These are phyloP conservation scores for Sarcodon aspratus DNA, from an alignment of 768 basidiomycete genomes.

Conservation along the genomic window DNA sequence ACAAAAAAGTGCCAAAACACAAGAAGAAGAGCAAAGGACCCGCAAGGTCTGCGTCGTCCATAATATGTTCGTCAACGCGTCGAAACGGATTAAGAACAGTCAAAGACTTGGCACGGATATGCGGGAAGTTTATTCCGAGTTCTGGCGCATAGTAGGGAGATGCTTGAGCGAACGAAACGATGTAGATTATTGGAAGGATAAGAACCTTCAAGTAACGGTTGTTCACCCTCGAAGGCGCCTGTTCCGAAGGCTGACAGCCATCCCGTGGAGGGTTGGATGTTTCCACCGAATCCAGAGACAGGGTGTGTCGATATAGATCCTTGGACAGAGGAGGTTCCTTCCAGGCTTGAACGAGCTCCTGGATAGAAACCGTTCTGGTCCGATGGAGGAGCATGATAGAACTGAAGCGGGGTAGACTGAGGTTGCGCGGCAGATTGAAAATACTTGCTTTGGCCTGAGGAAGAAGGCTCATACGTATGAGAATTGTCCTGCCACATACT, in stretches of 20 bases:
- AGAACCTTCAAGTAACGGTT: conserved; percentile 87
- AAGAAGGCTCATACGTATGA: conserved; percentile 45
- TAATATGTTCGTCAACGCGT: conserved; percentile 79
- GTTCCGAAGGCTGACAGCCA: conserved; percentile 98
- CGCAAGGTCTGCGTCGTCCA: conserved; percentile 98
- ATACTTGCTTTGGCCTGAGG: conserved; percentile 44
- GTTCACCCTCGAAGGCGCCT: conserved; percentile 91
- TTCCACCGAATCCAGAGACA: conserved; percentile 48
- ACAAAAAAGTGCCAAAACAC: conserved; percentile 85
- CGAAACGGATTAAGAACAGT: conserved; percentile 92
- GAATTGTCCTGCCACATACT: conserved; percentile 70
- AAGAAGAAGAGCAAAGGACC: conserved; percentile 94
- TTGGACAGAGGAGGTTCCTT: conserved; percentile 53
- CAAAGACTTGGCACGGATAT: conserved; percentile 88
- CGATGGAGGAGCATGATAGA: conserved; percentile 49
- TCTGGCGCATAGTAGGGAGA: conserved; percentile 34
- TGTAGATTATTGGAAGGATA: conserved; percentile 5
- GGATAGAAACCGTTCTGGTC: conserved; percentile 54
- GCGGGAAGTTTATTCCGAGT: conserved; percentile 94
- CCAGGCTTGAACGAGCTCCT: conserved; percentile 65
- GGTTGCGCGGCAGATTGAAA: conserved; percentile 28
- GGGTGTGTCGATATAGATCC: conserved; percentile 36
- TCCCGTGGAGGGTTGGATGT: conserved; percentile 58
- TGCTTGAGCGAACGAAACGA: not conserved
- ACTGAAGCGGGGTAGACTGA: conserved; percentile 57